A percentile compares a stretch with the other conserved stretches of the same genome.
Evolutionary conservation across 2,329 filamentous ascomycete species (phyloP).

Genomic region (Penicillium verrucosum): DNA sequence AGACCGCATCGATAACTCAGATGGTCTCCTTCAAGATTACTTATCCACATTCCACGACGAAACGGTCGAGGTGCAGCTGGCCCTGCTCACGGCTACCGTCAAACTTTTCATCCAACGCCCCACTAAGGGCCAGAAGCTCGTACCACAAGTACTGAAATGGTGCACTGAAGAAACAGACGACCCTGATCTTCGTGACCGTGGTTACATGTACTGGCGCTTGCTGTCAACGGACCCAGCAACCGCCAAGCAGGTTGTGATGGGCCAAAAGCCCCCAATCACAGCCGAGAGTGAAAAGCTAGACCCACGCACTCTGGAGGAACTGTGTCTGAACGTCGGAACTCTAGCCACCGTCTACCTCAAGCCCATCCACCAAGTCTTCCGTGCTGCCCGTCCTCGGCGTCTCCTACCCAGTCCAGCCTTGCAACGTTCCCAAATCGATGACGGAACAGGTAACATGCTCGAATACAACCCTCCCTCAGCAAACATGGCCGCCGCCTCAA

Average conservation of each 20-base stretch:
- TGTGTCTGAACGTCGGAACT: conserved; percentile 94
- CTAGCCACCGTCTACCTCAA: conserved; percentile 97
- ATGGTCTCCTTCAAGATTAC: conserved; percentile 91
- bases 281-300: conserved; percentile 95
- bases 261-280: conserved; percentile 92
- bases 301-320: conserved; percentile 85
- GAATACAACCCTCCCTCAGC: conserved; percentile 37
- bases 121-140: conserved; percentile 87
- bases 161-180: conserved; percentile 99
- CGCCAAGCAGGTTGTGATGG: conserved; percentile 90
- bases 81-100: conserved; percentile 90
- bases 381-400: conserved; percentile 74
- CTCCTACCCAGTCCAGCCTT: conserved; percentile 81
- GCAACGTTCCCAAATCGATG: conserved; percentile 61
- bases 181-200: conserved; percentile 88
- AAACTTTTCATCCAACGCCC: conserved; percentile 97
- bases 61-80: conserved; percentile 90
- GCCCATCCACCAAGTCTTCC: conserved; percentile 94
- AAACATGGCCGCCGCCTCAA: conserved; percentile 28
- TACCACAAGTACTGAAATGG: conserved; percentile 95
- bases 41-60: conserved; percentile 91
- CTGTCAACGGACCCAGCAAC: conserved; percentile 86
- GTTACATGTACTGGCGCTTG: conserved; percentile 99
- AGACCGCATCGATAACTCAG: conserved; percentile 94
- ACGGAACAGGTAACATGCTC: conserved; percentile 28